Conservation (phyloP, 2,329 filamentous ascomycete species). For the Clarireedia paspali region DNA sequence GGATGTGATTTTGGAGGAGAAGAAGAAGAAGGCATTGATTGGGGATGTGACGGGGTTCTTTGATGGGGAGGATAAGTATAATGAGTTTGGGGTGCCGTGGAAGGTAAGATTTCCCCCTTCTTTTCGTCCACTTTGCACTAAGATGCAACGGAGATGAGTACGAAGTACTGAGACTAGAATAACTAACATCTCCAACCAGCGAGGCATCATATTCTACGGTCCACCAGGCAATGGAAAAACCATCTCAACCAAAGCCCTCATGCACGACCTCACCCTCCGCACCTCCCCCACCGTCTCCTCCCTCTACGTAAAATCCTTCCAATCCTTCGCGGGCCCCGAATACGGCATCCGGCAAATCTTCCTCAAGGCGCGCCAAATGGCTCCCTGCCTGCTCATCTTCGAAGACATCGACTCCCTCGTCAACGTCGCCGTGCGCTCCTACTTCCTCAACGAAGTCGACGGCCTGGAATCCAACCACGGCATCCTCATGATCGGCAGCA, state of each 20-base stretch:
- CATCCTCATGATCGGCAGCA: conserved; percentile 60
- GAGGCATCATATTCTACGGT: no score
- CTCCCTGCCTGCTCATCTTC: conserved; percentile 64
- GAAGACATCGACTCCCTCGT: conserved; percentile 66
- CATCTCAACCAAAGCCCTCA: conserved; percentile 62
- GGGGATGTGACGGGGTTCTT: conserved; percentile 60
- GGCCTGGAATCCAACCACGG: conserved; percentile 63
- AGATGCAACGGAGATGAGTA: neutral
- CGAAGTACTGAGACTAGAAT: neutral
- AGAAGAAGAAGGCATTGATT: conserved; percentile 57
- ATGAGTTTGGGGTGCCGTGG: conserved; percentile 57
- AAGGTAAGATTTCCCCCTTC: conserved; percentile 36
- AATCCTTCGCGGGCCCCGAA: conserved; percentile 47
- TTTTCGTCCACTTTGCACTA: neutral
- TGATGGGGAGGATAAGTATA: conserved; percentile 48
- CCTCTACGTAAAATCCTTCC: conserved; percentile 50
- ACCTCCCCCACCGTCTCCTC: conserved; percentile 45
- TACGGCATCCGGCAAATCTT: conserved; percentile 45
- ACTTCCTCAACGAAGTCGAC: conserved; percentile 68
- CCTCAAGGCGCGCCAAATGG: conserved; percentile 49
- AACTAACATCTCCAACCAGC: neutral
- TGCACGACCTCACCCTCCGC: conserved; percentile 52
- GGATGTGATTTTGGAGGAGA: conserved; percentile 56
- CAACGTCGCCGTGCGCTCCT: conserved; percentile 50
- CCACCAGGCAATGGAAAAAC: conserved; percentile 56